These are phyloP conservation scores for Candida suzukii DNA, from an alignment of 805 yeast species.

Conservation along the genomic window DNA sequence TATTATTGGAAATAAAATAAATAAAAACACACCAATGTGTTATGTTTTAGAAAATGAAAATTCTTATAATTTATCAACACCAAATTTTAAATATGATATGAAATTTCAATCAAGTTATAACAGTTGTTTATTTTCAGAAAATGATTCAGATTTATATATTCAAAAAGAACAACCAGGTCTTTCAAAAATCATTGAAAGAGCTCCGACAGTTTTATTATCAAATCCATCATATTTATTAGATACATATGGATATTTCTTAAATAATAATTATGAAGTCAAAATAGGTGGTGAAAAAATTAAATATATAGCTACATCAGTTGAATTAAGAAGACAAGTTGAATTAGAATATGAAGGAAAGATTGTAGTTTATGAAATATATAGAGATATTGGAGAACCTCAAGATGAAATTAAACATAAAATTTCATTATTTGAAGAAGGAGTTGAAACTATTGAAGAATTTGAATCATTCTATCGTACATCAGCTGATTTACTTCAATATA, in stretches of 20 bases:
- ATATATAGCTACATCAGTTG: conserved; percentile 14
- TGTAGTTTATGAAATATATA: conserved; percentile 16
- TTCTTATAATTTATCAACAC: conserved; percentile 17
- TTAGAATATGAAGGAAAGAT: conserved; percentile 18
- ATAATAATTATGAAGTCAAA: not conserved
- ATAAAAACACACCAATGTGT: not conserved
- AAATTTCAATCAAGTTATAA: conserved; percentile 23
- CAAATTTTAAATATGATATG: conserved; percentile 19
- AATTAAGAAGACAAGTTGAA: conserved; percentile 19
- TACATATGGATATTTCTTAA: not conserved
- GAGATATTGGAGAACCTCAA: conserved; percentile 15
- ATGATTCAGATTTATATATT: conserved; percentile 8
- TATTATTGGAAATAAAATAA: conserved; percentile 2
- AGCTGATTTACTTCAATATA: conserved; percentile 2
- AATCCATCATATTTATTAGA: not conserved
- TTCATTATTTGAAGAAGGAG: conserved; percentile 11
- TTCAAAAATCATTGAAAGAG: conserved; percentile 13
- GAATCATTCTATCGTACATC: conserved; percentile 6
- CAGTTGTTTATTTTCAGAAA: conserved; percentile 11
- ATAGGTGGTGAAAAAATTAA: not conserved
- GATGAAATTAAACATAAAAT: conserved; percentile 16
- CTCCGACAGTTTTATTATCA: conserved; percentile 5
- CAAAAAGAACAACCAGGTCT: conserved; percentile 13
- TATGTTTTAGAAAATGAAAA: conserved; percentile 16
- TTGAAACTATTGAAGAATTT: conserved; percentile 5